phyloP scores from a whole-genome alignment of 768 basidiomycete genomes.

The Boletellus ananiceps region DNA sequence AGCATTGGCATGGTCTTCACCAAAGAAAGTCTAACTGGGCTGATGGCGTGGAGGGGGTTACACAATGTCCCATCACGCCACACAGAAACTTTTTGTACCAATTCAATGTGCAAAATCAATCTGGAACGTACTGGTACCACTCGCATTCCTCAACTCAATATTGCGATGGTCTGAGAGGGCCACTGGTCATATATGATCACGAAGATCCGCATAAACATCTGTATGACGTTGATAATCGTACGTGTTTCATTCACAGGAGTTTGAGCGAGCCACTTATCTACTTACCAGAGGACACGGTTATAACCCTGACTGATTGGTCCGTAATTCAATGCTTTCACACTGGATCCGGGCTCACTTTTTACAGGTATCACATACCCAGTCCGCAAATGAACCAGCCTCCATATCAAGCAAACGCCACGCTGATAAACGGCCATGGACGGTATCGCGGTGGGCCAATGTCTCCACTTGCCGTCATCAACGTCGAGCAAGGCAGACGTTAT shows the following conservation, averaged over 20 bases:
- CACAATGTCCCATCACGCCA: not conserved
- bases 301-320: not conserved
- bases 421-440: constrained; percentile 42
- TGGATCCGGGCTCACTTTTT: no score
- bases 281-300: not conserved
- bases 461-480: constrained; percentile 40
- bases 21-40: not conserved
- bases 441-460: constrained; percentile 35
- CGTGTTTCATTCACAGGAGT: not conserved
- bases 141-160: not conserved
- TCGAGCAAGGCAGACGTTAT: constrained; percentile 38
- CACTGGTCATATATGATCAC: not conserved
- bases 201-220: not conserved
- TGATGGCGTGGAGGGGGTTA: not conserved
- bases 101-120: not conserved
- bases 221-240: constrained; percentile 1
- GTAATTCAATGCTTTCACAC: not conserved
- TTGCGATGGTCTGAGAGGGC: not conserved
- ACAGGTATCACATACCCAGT: no score
- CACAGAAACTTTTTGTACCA: not conserved
- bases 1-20: not conserved
- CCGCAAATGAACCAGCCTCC: no score
- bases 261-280: no score
- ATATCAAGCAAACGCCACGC: no score
- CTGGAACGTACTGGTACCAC: constrained; percentile 1